phyloP scores from a whole-genome alignment of 1,284 basidiomycete species.

The Mycena sp. region DNA sequence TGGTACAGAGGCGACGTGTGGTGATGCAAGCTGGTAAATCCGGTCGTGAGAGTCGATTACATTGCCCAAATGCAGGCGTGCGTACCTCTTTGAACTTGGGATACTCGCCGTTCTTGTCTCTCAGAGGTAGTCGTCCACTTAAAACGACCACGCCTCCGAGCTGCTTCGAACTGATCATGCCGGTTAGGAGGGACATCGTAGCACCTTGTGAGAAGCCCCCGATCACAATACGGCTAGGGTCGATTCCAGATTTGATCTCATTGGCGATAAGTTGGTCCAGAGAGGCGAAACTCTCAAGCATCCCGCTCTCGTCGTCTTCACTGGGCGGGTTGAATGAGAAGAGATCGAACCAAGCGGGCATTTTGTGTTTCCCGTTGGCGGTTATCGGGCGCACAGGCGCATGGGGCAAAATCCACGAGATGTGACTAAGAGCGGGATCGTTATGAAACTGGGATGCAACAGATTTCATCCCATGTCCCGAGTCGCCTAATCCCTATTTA shows the following conservation, averaged over 20 bases:
- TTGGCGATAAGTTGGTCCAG: constrained; percentile 77
- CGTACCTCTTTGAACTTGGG: constrained; percentile 68
- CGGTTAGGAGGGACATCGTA: constrained; percentile 78
- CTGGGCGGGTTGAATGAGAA: constrained; percentile 68
- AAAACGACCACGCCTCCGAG: constrained; percentile 78
- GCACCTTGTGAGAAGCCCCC: constrained; percentile 93
- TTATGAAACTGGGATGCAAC: constrained; percentile 17
- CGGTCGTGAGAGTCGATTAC: not conserved
- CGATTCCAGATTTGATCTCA: constrained; percentile 78
- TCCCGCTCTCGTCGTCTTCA: constrained; percentile 77
- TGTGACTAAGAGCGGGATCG: not conserved
- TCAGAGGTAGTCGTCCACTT: constrained; percentile 82
- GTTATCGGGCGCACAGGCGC: constrained; percentile 20
- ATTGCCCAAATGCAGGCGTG: not conserved
- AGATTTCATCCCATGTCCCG: constrained; percentile 14
- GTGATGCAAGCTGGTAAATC: constrained; percentile 62
- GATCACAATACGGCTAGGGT: constrained; percentile 72
- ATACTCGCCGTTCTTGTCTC: constrained; percentile 33
- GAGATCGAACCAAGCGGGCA: constrained; percentile 76
- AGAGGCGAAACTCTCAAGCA: constrained; percentile 68
- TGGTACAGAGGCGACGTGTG: constrained; percentile 66
- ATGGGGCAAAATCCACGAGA: constrained; percentile 14
- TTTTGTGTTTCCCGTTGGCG: constrained; percentile 9
- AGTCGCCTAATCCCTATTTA: constrained; percentile 18
- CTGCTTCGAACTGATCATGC: constrained; percentile 71